Conservation (phyloP, 73 alveolate species). For the Tetrahymena thermophila region DNA sequence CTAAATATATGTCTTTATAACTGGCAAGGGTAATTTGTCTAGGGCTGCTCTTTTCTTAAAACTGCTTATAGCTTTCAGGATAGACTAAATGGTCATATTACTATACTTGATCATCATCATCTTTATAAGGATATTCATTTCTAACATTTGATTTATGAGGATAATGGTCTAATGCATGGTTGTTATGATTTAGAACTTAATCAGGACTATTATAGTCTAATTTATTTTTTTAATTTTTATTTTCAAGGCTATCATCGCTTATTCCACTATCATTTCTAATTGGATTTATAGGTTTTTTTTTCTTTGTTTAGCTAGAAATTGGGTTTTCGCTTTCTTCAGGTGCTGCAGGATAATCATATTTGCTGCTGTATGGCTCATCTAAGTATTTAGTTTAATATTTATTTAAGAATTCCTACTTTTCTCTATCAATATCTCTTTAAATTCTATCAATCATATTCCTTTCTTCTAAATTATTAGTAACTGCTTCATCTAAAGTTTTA, state of each 20-base stretch:
- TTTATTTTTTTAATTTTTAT: not conserved
- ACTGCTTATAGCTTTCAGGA: not conserved
- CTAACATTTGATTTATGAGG: not conserved
- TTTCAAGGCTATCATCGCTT: not conserved
- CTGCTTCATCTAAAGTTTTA: not conserved
- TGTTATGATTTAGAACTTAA: not conserved
- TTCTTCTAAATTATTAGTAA: not conserved
- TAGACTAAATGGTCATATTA: not conserved
- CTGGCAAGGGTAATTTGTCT: not conserved
- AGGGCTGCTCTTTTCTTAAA: not conserved
- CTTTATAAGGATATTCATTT: not conserved
- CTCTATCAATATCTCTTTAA: not conserved
- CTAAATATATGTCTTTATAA: not conserved
- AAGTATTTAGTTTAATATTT: not conserved
- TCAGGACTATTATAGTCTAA: not conserved
- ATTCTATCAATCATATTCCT: not conserved
- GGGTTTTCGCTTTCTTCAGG: not conserved
- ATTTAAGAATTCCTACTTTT: not conserved
- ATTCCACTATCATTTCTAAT: not conserved
- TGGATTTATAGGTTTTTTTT: not conserved
- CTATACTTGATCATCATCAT: not conserved
- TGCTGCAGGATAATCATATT: not conserved
- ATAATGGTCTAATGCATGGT: not conserved
- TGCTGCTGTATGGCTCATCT: not conserved
- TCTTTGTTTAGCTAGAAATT: not conserved